phyloP scores from a whole-genome alignment of 2,329 filamentous ascomycete genomes.

The Botrytis cinerea region DNA sequence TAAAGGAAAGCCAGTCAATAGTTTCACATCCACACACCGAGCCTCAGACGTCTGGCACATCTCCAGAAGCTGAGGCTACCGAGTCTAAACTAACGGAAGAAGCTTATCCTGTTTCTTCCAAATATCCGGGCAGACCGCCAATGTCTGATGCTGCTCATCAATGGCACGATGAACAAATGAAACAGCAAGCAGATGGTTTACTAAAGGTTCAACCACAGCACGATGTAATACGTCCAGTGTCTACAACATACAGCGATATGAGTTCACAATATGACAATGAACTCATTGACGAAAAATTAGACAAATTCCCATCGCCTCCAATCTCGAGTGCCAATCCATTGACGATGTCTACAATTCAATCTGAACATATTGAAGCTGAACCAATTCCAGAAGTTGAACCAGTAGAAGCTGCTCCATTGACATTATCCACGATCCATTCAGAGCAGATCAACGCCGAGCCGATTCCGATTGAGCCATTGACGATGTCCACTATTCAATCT shows the following conservation, averaged over 20 bases:
- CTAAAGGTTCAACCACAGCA: constrained; percentile 30
- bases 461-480: constrained; percentile 33
- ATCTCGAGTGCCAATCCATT: constrained; percentile 42
- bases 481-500: constrained; percentile 42
- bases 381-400: not conserved
- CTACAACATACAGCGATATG: constrained; percentile 54
- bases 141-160: constrained; percentile 40
- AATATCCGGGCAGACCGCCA: constrained; percentile 26
- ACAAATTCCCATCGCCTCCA: constrained; percentile 57
- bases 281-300: constrained; percentile 52
- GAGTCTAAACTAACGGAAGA: constrained; percentile 28
- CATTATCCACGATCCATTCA: constrained; percentile 45
- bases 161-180: constrained; percentile 39
- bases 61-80: constrained; percentile 30
- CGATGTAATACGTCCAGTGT: constrained; percentile 47
- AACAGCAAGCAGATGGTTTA: constrained; percentile 29
- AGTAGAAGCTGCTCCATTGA: constrained; percentile 32
- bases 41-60: constrained; percentile 13
- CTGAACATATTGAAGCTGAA: constrained; percentile 44
- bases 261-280: constrained; percentile 54
- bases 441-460: constrained; percentile 44
- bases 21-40: constrained; percentile 7
- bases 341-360: constrained; percentile 42
- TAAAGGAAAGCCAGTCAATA: not conserved
- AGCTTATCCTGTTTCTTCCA: constrained; percentile 31